Conservation (phyloP, 805 yeast genomes). For the Spathaspora hagerdaliae region DNA sequence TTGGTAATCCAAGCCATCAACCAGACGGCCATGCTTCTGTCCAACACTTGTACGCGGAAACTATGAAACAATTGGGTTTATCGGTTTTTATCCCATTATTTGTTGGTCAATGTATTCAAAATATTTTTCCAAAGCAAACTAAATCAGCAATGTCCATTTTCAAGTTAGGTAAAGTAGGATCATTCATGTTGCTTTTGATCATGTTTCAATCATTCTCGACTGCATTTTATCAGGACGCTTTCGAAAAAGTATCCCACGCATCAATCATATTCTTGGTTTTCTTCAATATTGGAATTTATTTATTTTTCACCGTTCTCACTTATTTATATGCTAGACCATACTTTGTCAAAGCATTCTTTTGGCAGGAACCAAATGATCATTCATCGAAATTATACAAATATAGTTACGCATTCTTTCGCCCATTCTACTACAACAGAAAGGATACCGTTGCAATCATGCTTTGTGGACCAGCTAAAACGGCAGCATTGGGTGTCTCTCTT, state of each 20-base stretch:
- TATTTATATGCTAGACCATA: slow-evolving; percentile 58
- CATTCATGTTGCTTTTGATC: slow-evolving; percentile 72
- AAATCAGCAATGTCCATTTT: slow-evolving; percentile 57
- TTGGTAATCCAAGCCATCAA: slow-evolving; percentile 66
- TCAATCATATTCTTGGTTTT: slow-evolving; percentile 76
- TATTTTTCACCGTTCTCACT: slow-evolving; percentile 69
- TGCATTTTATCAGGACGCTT: slow-evolving; percentile 80
- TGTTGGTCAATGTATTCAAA: slow-evolving; percentile 84
- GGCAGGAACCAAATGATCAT: slow-evolving; percentile 43
- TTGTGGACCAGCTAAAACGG: slow-evolving; percentile 92
- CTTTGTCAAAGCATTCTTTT: slow-evolving; percentile 41
- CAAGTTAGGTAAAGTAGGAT: slow-evolving; percentile 67
- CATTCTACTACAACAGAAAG: slow-evolving; percentile 64
- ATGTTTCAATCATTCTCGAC: slow-evolving; percentile 82
- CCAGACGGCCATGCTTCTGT: slow-evolving; percentile 50
- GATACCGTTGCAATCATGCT: slow-evolving; percentile 80
- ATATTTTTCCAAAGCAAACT: slow-evolving; percentile 60
- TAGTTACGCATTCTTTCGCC: slow-evolving; percentile 44
- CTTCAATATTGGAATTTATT: slow-evolving; percentile 75
- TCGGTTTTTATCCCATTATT: slow-evolving; percentile 80
- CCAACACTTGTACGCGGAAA: slow-evolving; percentile 58
- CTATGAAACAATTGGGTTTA: slow-evolving; percentile 84
- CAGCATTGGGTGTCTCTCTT: slow-evolving; percentile 84
- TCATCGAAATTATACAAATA: slow-evolving; percentile 43
- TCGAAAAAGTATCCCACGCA: slow-evolving; percentile 61